A percentile compares a stretch with the other conserved stretches of the same genome.
These are phyloP conservation scores for Firmiana major DNA, from an alignment of 345 rosid genomes.

Conservation along the genomic window DNA sequence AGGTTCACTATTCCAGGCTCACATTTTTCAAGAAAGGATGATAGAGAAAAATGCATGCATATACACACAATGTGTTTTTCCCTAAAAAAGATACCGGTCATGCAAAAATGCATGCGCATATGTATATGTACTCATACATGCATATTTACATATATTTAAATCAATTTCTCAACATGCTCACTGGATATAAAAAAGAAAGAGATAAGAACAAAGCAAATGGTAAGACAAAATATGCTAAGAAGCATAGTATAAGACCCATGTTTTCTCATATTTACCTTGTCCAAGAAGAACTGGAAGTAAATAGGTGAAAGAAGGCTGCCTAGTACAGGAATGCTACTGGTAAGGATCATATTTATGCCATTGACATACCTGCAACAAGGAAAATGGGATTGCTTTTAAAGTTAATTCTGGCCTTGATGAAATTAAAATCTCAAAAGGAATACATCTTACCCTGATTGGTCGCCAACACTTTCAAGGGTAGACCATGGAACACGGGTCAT, in stretches of 20 bases:
- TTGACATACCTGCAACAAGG: conserved; percentile 61
- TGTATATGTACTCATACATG: not conserved
- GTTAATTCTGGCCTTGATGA: not conserved
- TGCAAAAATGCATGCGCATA: not conserved
- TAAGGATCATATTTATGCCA: conserved; percentile 50
- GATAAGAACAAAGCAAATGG: not conserved
- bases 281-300: conserved; percentile 71
- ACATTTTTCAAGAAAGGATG: not conserved
- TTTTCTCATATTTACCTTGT: conserved; percentile 43
- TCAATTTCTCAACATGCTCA: not conserved
- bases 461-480: conserved; percentile 95
- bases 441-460: conserved; percentile 71
- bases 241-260: not conserved
- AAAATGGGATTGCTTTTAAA: conserved; percentile 16
- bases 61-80: too few relatives aligned
- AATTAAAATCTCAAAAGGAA: not conserved
- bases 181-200: not conserved
- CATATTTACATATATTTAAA: too few relatives aligned
- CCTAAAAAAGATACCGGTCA: not conserved
- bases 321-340: conserved; percentile 52
- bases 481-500: conserved; percentile 98
- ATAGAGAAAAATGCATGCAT: not conserved
- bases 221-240: not conserved
- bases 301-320: conserved; percentile 62
- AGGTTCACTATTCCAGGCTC: not conserved